A percentile compares a stretch with the other conserved stretches of the same genome.
Conservation (phyloP, 148 eudicot genomes). For the Arbutus unedo region DNA sequence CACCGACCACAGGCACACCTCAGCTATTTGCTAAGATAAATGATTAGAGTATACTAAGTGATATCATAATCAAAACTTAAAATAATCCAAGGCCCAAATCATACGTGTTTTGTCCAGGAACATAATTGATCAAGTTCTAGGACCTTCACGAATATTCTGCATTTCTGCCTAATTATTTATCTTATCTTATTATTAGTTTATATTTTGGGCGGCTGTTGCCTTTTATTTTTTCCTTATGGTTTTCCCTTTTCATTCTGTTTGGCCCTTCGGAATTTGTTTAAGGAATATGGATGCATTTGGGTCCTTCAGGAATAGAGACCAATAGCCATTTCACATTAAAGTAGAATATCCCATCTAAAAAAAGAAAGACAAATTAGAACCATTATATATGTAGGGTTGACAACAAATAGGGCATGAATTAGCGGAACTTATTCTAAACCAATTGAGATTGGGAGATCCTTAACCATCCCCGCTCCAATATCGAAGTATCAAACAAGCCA, state of each 20-base stretch:
- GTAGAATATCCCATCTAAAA: too few relatives aligned
- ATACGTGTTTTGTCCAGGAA: background rate
- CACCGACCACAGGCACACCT: background rate
- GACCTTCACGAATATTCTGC: background rate
- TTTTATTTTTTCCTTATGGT: background rate
- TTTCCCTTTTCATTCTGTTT: background rate
- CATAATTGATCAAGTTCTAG: conserved; percentile 1
- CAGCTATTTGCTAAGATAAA: background rate
- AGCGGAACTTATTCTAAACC: too few relatives aligned
- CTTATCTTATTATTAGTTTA: conserved; percentile 23
- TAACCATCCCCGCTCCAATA: too few relatives aligned
- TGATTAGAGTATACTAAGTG: background rate
- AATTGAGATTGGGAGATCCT: too few relatives aligned
- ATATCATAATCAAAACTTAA: background rate
- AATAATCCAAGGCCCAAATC: background rate
- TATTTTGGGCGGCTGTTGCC: conserved; percentile 26
- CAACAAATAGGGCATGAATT: too few relatives aligned
- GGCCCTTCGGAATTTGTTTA: background rate
- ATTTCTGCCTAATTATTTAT: background rate
- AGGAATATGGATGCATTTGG: background rate
- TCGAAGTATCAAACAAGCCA: too few relatives aligned
- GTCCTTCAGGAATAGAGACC: background rate
- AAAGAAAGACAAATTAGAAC: too few relatives aligned
- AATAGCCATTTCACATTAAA: background rate
- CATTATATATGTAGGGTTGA: too few relatives aligned